Evolutionary conservation across 768 basidiomycete genomes (phyloP).

Genomic region (Sporobolomyces phaffii): DNA sequence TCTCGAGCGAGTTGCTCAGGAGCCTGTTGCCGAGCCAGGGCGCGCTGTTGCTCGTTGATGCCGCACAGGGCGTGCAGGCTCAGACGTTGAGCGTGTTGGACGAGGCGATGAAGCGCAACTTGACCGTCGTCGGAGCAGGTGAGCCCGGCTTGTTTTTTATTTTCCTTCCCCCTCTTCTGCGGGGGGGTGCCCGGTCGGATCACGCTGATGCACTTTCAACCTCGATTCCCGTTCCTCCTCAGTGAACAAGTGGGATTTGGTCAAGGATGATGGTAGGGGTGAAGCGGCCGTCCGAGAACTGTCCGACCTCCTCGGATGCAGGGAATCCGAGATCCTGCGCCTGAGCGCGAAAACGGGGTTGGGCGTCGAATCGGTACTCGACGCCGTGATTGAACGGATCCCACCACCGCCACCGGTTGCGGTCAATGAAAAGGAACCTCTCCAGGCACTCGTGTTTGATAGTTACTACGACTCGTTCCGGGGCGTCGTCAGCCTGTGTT

Average conservation of each 20-base stretch:
- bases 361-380: conserved; percentile 70
- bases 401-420: conserved; percentile 55
- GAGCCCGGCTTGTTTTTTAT: conserved; percentile 44
- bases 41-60: conserved; percentile 76
- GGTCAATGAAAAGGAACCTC: conserved; percentile 31
- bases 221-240: neutral
- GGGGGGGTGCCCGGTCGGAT: no score
- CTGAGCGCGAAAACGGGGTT: conserved; percentile 90
- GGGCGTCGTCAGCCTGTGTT: conserved; percentile 88
- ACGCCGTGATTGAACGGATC: conserved; percentile 73
- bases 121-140: conserved; percentile 50
- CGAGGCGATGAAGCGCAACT: conserved; percentile 69
- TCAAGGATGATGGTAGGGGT: conserved; percentile 34
- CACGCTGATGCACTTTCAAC: neutral
- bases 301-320: conserved; percentile 31
- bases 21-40: conserved; percentile 91
- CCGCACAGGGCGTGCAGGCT: conserved; percentile 71
- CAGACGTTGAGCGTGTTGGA: conserved; percentile 95
- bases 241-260: conserved; percentile 41
- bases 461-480: conserved; percentile 80
- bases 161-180: no score
- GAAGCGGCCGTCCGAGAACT: conserved; percentile 29
- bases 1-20: conserved; percentile 91
- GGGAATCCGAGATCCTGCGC: conserved; percentile 52
- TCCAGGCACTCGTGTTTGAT: conserved; percentile 88